phyloP scores from a whole-genome alignment of 2,329 filamentous ascomycete species.

The Diaporthe capsici region DNA sequence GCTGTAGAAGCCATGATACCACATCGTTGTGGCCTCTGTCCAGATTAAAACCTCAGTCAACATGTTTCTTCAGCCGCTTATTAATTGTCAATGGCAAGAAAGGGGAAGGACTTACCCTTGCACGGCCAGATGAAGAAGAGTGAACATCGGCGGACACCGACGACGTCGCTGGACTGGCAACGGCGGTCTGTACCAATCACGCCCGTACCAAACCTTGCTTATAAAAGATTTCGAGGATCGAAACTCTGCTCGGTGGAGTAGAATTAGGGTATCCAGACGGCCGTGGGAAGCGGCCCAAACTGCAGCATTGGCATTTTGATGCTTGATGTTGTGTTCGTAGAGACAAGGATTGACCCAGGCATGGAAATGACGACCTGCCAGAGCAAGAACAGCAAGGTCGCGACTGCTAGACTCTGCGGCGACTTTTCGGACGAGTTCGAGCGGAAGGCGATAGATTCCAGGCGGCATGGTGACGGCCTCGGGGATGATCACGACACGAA shows the following conservation, averaged over 20 bases:
- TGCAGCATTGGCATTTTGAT: not conserved
- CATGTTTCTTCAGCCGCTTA: too few species aligned
- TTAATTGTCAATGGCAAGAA: too few species aligned
- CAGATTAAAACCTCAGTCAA: accelerated
- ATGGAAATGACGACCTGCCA: not conserved
- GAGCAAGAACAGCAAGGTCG: not conserved
- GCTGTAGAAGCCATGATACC: too few species aligned
- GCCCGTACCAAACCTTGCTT: too few species aligned
- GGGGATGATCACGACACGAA: not conserved
- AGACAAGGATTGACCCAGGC: not conserved
- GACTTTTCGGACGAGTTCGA: not conserved
- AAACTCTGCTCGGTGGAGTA: not conserved
- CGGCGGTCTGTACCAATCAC: too few species aligned
- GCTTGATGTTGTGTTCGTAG: slow-evolving; percentile 10
- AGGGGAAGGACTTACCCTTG: accelerated
- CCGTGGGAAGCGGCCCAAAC: not conserved
- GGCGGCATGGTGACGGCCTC: not conserved
- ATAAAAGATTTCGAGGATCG: not conserved
- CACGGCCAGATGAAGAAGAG: too few species aligned
- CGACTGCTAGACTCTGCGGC: not conserved
- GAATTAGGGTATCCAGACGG: not conserved
- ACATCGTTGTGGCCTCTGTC: too few species aligned
- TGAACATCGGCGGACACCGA: too few species aligned
- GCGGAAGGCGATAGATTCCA: not conserved
- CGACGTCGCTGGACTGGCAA: too few species aligned